These are phyloP conservation scores for Fraxinus velutina DNA, from an alignment of 305 asterid species.

Conservation along the genomic window DNA sequence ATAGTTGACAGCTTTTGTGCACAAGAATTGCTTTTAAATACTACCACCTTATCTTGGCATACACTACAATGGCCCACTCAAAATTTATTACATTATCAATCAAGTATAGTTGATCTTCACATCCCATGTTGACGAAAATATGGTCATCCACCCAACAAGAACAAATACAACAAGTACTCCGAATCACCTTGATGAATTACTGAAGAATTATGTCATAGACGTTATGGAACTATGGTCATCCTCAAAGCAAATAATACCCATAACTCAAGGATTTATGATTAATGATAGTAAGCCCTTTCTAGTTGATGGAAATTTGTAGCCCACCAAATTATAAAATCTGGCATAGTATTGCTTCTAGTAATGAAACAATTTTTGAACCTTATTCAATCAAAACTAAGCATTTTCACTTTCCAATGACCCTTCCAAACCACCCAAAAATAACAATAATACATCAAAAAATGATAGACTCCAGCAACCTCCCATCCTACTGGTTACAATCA, in stretches of 20 bases:
- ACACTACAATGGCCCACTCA: neutral
- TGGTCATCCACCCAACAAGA: neutral
- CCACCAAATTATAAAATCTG: neutral
- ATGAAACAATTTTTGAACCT: neutral
- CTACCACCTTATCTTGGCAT: neutral
- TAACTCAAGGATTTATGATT: neutral
- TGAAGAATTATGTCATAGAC: neutral
- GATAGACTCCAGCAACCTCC: neutral
- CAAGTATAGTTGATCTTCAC: neutral
- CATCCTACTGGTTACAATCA: neutral
- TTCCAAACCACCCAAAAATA: neutral
- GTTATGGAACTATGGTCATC: neutral
- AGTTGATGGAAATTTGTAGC: neutral
- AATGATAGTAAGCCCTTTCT: neutral
- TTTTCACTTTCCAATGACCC: neutral
- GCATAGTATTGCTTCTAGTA: neutral
- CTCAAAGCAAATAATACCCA: neutral
- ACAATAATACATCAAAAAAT: neutral
- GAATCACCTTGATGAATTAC: neutral
- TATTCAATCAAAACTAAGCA: neutral
- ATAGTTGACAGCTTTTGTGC: neutral
- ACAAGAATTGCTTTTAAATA: neutral
- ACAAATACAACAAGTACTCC: neutral
- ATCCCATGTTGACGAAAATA: neutral
- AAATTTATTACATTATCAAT: neutral